These are phyloP conservation scores for Candida tropicalis DNA, from an alignment of 1,139 yeast genomes.

Conservation along the genomic window DNA sequence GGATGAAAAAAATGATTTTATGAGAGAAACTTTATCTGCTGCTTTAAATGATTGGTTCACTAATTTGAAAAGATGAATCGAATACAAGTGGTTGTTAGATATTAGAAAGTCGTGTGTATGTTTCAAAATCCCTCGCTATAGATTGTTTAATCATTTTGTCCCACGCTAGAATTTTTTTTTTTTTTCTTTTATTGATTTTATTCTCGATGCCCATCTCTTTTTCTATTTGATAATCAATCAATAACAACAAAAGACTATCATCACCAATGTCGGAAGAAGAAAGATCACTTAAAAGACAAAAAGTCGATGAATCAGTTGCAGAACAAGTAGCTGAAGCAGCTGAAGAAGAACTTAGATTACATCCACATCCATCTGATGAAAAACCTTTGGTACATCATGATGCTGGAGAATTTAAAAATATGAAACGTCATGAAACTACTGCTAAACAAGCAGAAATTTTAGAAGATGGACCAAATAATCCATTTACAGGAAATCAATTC, in stretches of 20 bases:
- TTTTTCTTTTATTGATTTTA: neutral
- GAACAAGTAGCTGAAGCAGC: conserved; percentile 38
- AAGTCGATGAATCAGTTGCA: conserved; percentile 21
- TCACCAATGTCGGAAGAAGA: conserved; percentile 12
- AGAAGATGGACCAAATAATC: conserved; percentile 69
- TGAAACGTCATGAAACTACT: conserved; percentile 69
- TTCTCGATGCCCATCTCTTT: conserved; percentile 4
- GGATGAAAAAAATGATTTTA: conserved; percentile 9
- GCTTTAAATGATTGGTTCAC: conserved; percentile 14
- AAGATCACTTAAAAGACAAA: conserved; percentile 23
- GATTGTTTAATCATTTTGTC: neutral
- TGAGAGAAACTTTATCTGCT: conserved; percentile 11
- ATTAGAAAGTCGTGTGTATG: neutral
- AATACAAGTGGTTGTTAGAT: neutral
- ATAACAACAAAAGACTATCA: neutral
- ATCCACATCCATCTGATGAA: conserved; percentile 34
- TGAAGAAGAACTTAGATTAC: conserved; percentile 42
- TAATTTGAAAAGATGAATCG: conserved; percentile 7
- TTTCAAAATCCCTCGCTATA: neutral
- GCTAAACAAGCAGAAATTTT: conserved; percentile 66
- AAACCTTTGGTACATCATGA: conserved; percentile 34
- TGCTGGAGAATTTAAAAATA: conserved; percentile 58
- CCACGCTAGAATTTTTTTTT: neutral
- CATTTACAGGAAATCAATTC: conserved; percentile 73
- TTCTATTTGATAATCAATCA: neutral